A percentile compares a stretch with the other conserved stretches of the same genome.
phyloP scores from a whole-genome alignment of 2,329 filamentous ascomycete genomes.

The Colletotrichum somersetense region DNA sequence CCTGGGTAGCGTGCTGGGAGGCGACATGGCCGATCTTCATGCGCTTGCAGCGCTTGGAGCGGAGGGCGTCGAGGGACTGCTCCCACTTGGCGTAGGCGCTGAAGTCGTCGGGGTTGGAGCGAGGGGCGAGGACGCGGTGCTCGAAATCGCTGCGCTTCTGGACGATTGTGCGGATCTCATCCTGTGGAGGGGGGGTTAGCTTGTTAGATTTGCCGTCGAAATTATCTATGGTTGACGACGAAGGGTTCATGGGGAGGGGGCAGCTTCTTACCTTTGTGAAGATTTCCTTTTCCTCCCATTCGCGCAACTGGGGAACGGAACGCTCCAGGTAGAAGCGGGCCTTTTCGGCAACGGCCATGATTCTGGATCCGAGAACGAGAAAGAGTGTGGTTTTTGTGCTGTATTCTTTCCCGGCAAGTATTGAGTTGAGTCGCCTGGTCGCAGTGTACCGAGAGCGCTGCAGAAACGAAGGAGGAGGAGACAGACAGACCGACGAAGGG shows the following conservation, averaged over 20 bases:
- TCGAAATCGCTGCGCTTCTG: slow-evolving; percentile 94
- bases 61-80: slow-evolving; percentile 77
- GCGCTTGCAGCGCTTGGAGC: slow-evolving; percentile 84
- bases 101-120: slow-evolving; percentile 82
- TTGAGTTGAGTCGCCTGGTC: slow-evolving; percentile 13
- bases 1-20: slow-evolving; percentile 78
- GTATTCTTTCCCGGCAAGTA: background rate
- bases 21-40: slow-evolving; percentile 78
- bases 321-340: slow-evolving; percentile 96
- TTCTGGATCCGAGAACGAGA: background rate
- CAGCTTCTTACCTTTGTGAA: slow-evolving; percentile 75
- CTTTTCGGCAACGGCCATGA: slow-evolving; percentile 79
- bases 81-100: slow-evolving; percentile 84
- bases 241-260: slow-evolving; percentile 1
- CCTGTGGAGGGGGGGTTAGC: slow-evolving; percentile 59
- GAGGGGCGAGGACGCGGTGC: slow-evolving; percentile 87
- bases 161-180: slow-evolving; percentile 90
- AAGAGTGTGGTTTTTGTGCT: background rate
- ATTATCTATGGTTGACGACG: background rate
- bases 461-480: slow-evolving; percentile 13
- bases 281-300: slow-evolving; percentile 91
- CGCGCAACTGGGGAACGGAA: slow-evolving; percentile 89
- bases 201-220: slow-evolving; percentile 2
- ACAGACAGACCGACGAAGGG: background rate
- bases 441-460: slow-evolving; percentile 13